Evolutionary conservation across 192 early-diverging fungal genomes (phyloP).

Genomic region (Entophlyctis helioformis): DNA sequence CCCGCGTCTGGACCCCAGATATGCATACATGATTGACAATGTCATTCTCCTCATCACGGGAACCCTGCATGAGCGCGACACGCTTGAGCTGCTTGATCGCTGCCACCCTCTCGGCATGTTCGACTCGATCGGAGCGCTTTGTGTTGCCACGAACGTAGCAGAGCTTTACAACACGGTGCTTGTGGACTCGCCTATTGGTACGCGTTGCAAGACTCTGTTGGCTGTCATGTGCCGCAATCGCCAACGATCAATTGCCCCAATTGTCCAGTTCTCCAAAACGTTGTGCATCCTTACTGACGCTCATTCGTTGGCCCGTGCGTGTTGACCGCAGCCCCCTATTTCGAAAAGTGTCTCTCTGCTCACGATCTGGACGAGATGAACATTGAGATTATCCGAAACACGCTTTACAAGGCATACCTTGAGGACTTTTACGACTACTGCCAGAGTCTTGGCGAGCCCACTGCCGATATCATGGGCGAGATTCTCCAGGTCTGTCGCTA

Average conservation of each 20-base stretch:
- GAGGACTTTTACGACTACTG: conserved; percentile 97
- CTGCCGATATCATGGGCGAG: conserved; percentile 86
- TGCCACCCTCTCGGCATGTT: conserved; percentile 98
- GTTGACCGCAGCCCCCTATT: conserved; percentile 96
- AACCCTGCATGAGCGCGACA: conserved; percentile 95
- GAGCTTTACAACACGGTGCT: conserved; percentile 94
- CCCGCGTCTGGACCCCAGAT: conserved; percentile 24
- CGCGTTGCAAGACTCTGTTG: neutral
- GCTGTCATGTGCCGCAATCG: too few relatives aligned
- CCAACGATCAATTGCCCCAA: too few relatives aligned
- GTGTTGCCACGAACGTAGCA: conserved; percentile 89
- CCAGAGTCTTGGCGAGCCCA: conserved; percentile 64
- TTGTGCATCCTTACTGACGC: too few relatives aligned
- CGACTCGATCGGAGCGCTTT: conserved; percentile 95
- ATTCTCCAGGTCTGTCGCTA: conserved; percentile 62
- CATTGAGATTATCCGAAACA: conserved; percentile 99
- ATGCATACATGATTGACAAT: conserved; percentile 99
- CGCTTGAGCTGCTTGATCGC: conserved; percentile 88
- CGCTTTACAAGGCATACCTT: conserved; percentile 95
- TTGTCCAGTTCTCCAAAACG: too few relatives aligned
- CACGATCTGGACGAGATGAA: conserved; percentile 98
- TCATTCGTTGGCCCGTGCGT: too few relatives aligned
- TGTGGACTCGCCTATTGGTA: conserved; percentile 90
- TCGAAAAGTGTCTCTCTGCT: conserved; percentile 90
- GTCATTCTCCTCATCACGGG: conserved; percentile 96